These are phyloP conservation scores for Quercus lobata DNA, from an alignment of 331 rosid species.

Conservation along the genomic window DNA sequence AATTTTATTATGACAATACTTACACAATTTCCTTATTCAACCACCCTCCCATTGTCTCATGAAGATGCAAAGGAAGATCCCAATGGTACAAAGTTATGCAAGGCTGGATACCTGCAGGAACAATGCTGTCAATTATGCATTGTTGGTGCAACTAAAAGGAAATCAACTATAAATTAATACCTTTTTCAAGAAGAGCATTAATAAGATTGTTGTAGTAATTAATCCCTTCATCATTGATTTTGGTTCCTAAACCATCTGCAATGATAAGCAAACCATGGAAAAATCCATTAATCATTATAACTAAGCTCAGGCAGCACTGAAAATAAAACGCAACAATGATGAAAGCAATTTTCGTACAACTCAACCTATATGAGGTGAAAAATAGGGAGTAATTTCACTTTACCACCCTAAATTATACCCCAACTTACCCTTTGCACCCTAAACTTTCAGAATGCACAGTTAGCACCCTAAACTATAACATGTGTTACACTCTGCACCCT, in stretches of 20 bases:
- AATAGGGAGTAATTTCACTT: no score
- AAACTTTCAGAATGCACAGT: no score
- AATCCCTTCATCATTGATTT: slow-evolving; percentile 75
- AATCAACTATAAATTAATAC: slow-evolving; percentile 34
- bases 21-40: slow-evolving; percentile 69
- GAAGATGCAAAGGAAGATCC: slow-evolving; percentile 94
- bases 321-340: neutral
- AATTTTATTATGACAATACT: slow-evolving; percentile 18
- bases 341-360: neutral
- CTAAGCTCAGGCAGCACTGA: neutral
- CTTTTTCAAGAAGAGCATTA: slow-evolving; percentile 76
- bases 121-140: slow-evolving; percentile 19
- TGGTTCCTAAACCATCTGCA: slow-evolving; percentile 90
- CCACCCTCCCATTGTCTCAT: slow-evolving; percentile 87
- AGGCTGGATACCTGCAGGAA: slow-evolving; percentile 71
- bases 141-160: neutral
- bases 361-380: neutral
- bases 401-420: no score
- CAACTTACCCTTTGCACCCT: no score
- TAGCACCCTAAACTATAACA: no score
- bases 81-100: slow-evolving; percentile 86
- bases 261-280: slow-evolving; percentile 7
- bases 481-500: no score
- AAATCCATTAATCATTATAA: neutral
- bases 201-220: slow-evolving; percentile 68